Base-by-base conservation (phyloP, 305 asterid genomes). In the Stenogyne calaminthoides region DNA sequence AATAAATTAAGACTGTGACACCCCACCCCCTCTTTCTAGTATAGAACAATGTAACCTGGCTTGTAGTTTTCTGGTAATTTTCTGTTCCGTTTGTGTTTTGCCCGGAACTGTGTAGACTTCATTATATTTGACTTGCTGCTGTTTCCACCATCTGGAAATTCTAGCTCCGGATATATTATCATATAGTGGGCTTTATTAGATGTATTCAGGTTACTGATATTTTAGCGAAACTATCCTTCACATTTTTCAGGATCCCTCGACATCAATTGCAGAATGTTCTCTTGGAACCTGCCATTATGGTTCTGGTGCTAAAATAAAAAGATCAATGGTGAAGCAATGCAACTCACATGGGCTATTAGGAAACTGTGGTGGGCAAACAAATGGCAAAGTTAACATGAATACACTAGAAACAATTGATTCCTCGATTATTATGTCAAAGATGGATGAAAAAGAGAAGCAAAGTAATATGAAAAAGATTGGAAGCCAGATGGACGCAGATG, bases 221-320 rank as follows among this genome's bases (percentile, higher is more conserved):
- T 64, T 77, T 36, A 18, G 44, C 34, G 65, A 42, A 34, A 46
- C 49, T 71, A 19, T 72, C 69, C 42, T 80, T 59, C 52, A 57
- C 62, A 19, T 58, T 65, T 74, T 81, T 52, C 91, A 92, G 99
- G 98, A 90, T 78, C 79, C 88, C 7, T 65, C 82, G 79, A 61
- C 80, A 27, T 77, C 84, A 44, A 70, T 44, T 69, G 63, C 67
- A n/a, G 83, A 84, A 75, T 76, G 77, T 79, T 83, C 76, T 78
- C 78, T 87, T 29, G 76, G 73, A 52, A 78, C 73, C 67, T 75
- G 60, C 73, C 77, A 63, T 40, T 70, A 77, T 80, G 85, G 92
- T 69, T 89, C 96, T 72, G 99, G 99, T 60, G 99, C 87, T 47
- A 95, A 95, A 86, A 83, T 95, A 81, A 95, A 95, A 84, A 88